phyloP scores from a whole-genome alignment of 163 green algal species.

The Chlamydomonas reinhardtii region DNA sequence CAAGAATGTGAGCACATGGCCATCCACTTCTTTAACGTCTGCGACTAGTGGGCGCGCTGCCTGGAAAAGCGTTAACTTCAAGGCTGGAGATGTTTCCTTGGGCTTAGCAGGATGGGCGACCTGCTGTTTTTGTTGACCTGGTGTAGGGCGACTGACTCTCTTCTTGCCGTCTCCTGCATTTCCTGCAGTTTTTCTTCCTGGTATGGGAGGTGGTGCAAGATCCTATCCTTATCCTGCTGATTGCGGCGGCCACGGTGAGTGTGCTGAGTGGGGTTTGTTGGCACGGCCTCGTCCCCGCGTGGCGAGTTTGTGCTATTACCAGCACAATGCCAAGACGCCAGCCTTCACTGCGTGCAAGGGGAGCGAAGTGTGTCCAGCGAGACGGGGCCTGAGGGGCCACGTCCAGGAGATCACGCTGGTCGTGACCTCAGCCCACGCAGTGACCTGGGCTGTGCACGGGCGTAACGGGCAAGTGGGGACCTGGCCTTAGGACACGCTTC shows the following conservation, averaged over 20 bases:
- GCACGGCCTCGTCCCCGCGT: neutral
- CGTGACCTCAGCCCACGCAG: no score
- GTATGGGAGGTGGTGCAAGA: constrained; percentile 88
- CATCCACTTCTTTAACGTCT: constrained; percentile 59
- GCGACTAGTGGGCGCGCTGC: constrained; percentile 42
- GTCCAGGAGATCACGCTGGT: no score
- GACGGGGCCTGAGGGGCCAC: no score
- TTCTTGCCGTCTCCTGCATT: neutral
- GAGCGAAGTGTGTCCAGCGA: no score
- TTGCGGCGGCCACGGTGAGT: constrained; percentile 84
- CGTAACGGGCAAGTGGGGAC: no score
- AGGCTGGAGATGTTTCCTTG: no score
- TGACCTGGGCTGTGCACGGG: no score
- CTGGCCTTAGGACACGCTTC: neutral
- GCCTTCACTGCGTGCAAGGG: neutral
- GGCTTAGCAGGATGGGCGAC: neutral
- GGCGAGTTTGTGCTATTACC: neutral
- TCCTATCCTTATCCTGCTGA: constrained; percentile 94
- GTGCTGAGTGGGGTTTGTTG: no score
- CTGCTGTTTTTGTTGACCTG: neutral
- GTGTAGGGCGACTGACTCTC: neutral
- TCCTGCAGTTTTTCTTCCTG: constrained; percentile 79
- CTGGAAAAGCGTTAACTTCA: neutral
- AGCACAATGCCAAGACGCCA: neutral
- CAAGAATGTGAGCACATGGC: constrained; percentile 82